A percentile compares a stretch with the other conserved stretches of the same genome.
phyloP scores from a whole-genome alignment of 208 protist species.

The Trichomonas gallinae region DNA sequence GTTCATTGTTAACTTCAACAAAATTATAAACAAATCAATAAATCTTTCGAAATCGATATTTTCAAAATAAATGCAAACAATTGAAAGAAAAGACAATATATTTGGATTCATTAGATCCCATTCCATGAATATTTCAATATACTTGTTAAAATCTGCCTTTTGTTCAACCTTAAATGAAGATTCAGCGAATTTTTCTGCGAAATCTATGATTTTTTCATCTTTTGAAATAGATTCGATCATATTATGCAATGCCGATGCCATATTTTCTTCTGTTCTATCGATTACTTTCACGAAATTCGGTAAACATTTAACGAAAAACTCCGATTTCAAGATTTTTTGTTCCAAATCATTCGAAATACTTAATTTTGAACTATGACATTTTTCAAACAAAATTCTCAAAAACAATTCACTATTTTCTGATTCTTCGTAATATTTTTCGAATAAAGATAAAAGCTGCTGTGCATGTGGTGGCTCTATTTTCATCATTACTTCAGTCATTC shows the following conservation, averaged over 20 bases:
- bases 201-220: not conserved
- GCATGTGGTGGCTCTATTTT: not conserved
- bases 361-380: not conserved
- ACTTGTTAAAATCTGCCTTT: not conserved
- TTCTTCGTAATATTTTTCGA: not conserved
- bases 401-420: not conserved
- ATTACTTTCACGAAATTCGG: not conserved
- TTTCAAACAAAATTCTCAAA: not conserved
- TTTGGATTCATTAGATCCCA: not conserved
- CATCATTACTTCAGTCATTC: not conserved
- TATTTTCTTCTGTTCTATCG: not conserved
- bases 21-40: not conserved
- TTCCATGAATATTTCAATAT: not conserved
- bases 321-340: not conserved
- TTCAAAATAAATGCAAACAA: not conserved
- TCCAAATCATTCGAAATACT: not conserved
- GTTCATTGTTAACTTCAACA: not conserved
- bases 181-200: not conserved
- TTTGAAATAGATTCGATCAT: not conserved
- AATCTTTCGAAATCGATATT: not conserved
- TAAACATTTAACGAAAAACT: not conserved
- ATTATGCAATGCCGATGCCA: not conserved
- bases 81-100: not conserved
- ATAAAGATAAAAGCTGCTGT: not conserved
- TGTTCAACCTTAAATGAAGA: not conserved